These are phyloP conservation scores for Logfia minima DNA, from an alignment of 129 eudicot species.

Conservation along the genomic window DNA sequence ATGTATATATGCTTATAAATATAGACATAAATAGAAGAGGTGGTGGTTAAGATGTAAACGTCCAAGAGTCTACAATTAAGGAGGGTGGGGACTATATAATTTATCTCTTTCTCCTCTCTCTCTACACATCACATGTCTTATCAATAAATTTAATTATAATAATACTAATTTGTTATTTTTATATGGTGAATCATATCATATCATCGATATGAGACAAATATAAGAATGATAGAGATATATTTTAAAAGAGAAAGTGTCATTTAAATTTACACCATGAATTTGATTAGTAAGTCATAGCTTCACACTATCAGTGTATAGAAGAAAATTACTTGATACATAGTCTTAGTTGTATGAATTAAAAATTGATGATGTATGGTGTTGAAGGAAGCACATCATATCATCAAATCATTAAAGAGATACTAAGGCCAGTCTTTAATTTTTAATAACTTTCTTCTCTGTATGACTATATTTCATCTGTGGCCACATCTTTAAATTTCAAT, in stretches of 20 bases:
- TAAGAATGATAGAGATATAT: conserved; percentile 8
- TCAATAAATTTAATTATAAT: not conserved
- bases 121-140: conserved; percentile 6
- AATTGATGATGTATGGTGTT: not conserved
- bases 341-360: too few relatives aligned
- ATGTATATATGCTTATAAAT: conserved; percentile 5
- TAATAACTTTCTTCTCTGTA: not conserved
- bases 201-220: conserved; percentile 15
- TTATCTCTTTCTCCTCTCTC: conserved; percentile 9
- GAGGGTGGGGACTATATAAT: conserved; percentile 26
- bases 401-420: conserved; percentile 11
- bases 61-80: conserved; percentile 27
- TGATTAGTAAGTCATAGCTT: too few relatives aligned
- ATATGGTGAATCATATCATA: not conserved
- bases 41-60: conserved; percentile 39
- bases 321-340: too few relatives aligned
- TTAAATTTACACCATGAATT: too few relatives aligned
- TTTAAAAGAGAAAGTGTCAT: not conserved
- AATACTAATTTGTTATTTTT: too few relatives aligned
- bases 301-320: too few relatives aligned
- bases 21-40: conserved; percentile 16
- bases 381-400: conserved; percentile 13
- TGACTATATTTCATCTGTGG: not conserved
- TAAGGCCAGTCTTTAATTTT: conserved; percentile 1
- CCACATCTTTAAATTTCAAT: conserved; percentile 22